Evolutionary conservation across 2,329 filamentous ascomycete genomes (phyloP).

Genomic region (Fusarium coicis): DNA sequence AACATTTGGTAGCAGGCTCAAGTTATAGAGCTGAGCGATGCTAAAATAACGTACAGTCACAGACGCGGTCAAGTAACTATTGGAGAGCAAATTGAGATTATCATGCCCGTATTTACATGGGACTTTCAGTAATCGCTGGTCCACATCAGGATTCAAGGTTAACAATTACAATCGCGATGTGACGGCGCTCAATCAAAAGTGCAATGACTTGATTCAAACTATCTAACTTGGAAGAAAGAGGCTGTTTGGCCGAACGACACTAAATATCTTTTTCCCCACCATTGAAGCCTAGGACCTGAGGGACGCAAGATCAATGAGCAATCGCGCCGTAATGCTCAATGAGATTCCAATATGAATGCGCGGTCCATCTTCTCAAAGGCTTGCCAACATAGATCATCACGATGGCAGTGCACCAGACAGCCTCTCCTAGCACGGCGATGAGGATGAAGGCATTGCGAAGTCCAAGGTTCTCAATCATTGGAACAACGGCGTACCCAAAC

Average conservation of each 20-base stretch:
- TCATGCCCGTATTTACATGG: too few relatives aligned
- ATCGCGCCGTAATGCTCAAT: background rate
- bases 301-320: background rate
- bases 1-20: background rate
- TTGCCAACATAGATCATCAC: background rate
- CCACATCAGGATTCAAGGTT: background rate
- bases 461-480: background rate
- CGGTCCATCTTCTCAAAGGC: background rate
- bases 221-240: too few relatives aligned
- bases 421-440: background rate
- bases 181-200: too few relatives aligned
- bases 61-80: background rate
- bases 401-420: slow-evolving; percentile 3
- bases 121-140: background rate
- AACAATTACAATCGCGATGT: too few relatives aligned
- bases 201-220: background rate
- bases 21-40: too few relatives aligned
- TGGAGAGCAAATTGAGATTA: background rate
- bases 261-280: background rate
- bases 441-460: slow-evolving; percentile 1
- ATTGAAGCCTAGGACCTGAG: background rate
- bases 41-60: too few relatives aligned
- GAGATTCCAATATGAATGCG: background rate
- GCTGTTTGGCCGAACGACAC: too few relatives aligned
- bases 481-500: background rate